Evolutionary conservation across 2,329 filamentous ascomycete species (phyloP).

Genomic region (Ascochyta koolunga): DNA sequence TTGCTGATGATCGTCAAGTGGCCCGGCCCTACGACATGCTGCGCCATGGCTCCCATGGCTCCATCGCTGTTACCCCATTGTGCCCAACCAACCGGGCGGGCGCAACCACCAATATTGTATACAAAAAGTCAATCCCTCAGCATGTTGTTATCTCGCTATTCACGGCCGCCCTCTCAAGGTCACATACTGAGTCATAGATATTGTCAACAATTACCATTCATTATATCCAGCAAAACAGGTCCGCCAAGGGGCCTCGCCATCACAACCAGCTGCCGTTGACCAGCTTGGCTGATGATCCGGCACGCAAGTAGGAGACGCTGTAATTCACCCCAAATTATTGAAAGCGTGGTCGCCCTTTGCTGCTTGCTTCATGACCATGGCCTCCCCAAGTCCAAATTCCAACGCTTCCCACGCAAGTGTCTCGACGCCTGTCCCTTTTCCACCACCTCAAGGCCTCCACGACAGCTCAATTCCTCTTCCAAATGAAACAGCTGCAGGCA

Average conservation of each 20-base stretch:
- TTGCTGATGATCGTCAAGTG: neutral
- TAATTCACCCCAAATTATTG: neutral
- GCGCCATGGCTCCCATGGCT: conserved; percentile 8
- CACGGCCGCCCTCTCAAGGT: neutral
- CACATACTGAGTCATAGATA: neutral
- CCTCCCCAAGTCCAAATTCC: conserved; percentile 22
- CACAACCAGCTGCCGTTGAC: conserved; percentile 3
- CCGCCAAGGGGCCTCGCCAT: conserved; percentile 8
- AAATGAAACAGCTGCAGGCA: conserved; percentile 19
- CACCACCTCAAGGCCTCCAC: conserved; percentile 2
- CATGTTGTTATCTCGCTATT: conserved; percentile 3
- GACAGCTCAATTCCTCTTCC: conserved; percentile 16
- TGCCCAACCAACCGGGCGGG: neutral
- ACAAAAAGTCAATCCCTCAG: conserved; percentile 4
- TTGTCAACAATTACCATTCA: neutral
- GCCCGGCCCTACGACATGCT: neutral
- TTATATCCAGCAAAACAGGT: conserved; percentile 8
- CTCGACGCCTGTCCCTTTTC: conserved; percentile 10
- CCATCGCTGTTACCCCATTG: conserved; percentile 5
- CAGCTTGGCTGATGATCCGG: conserved; percentile 15
- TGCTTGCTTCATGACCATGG: conserved; percentile 24
- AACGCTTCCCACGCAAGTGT: conserved; percentile 14
- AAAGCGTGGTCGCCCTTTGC: neutral
- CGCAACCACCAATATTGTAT: neutral
- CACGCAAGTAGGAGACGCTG: conserved; percentile 8